Conservation (phyloP, 176 grass and related monocot species). For the Thinopyrum elongatum region DNA sequence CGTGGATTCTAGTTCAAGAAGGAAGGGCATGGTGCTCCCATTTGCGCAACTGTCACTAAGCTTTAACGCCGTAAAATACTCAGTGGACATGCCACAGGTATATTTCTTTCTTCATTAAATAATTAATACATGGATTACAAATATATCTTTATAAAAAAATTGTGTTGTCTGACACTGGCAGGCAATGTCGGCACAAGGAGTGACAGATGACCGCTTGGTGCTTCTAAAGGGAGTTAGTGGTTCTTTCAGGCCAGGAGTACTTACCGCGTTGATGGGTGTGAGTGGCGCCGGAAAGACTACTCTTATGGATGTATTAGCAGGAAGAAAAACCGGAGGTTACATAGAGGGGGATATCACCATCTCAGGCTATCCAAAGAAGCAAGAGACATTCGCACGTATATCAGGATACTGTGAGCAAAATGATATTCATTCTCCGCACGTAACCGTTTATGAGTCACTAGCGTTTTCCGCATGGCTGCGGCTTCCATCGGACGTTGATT, state of each 20-base stretch:
- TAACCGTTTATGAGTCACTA: constrained; percentile 83
- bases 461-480: constrained; percentile 85
- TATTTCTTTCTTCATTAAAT: constrained; percentile 21
- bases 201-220: constrained; percentile 59
- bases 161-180: constrained; percentile 25
- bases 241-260: constrained; percentile 91
- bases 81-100: constrained; percentile 88
- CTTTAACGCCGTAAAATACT: constrained; percentile 76
- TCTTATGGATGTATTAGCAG: constrained; percentile 91
- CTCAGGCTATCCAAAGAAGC: constrained; percentile 85
- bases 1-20: constrained; percentile 35
- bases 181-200: constrained; percentile 90
- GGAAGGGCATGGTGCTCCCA: constrained; percentile 80
- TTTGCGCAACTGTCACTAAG: constrained; percentile 65
- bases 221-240: constrained; percentile 85
- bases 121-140: not conserved
- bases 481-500: constrained; percentile 56
- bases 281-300: constrained; percentile 93
- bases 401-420: constrained; percentile 97
- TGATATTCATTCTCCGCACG: constrained; percentile 90
- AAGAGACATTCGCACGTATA: constrained; percentile 92
- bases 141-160: not conserved
- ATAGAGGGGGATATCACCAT: constrained; percentile 82
- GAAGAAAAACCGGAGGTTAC: constrained; percentile 82
- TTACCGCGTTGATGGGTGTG: constrained; percentile 89